Percentiles rank a stretch among this genome's conserved stretches.
Evolutionary conservation across 164 flowering plant genomes (phyloP).

Genomic region (Euptelea pleiosperma): DNA sequence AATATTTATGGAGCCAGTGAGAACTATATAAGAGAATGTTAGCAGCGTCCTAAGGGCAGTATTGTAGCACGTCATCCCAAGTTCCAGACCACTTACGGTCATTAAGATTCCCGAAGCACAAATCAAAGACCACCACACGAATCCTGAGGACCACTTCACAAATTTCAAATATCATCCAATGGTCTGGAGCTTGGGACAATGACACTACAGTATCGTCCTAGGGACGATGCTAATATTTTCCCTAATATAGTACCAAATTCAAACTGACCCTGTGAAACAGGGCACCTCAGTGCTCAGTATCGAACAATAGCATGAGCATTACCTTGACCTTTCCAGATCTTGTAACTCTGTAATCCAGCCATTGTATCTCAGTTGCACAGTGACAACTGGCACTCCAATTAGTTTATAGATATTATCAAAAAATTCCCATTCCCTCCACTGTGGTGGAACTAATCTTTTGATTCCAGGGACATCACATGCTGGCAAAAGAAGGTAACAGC

Average conservation of each 20-base stretch:
- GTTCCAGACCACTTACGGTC: too few relatives aligned
- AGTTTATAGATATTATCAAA: constrained; percentile 80
- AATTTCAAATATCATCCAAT: too few relatives aligned
- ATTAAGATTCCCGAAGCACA: too few relatives aligned
- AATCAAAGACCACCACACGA: too few relatives aligned
- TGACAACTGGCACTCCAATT: constrained; percentile 94
- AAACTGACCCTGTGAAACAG: neutral
- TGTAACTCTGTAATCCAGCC: constrained; percentile 98
- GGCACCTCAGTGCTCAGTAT: neutral
- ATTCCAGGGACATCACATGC: constrained; percentile 99
- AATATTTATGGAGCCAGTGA: neutral
- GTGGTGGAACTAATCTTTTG: constrained; percentile 75
- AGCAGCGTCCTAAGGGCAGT: too few relatives aligned
- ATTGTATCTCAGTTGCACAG: constrained; percentile 94
- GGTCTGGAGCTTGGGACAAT: too few relatives aligned
- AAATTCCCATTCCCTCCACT: constrained; percentile 77
- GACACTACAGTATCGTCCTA: too few relatives aligned
- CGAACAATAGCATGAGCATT: constrained; percentile 12
- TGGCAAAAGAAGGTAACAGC: constrained; percentile 32
- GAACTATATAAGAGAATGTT: too few relatives aligned
- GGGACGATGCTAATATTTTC: too few relatives aligned
- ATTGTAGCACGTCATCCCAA: too few relatives aligned
- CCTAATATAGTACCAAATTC: neutral
- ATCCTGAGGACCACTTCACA: too few relatives aligned
- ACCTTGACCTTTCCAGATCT: constrained; percentile 81